A percentile compares a stretch with the other conserved stretches of the same genome.
Conservation (phyloP, 305 asterid genomes). For the Fraxinus nigra region DNA sequence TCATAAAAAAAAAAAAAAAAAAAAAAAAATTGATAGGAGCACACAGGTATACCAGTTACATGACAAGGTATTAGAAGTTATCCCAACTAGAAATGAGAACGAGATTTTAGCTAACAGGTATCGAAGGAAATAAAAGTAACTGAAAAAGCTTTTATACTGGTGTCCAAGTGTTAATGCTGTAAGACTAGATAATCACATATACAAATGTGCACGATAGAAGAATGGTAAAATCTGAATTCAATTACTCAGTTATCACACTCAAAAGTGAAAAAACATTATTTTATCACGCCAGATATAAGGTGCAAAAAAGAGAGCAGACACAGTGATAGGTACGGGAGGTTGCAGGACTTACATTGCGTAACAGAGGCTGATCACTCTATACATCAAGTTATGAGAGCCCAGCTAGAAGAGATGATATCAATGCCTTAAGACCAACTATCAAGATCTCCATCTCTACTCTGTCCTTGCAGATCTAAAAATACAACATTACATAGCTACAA, state of each 20-base stretch:
- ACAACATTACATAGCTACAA: conserved; percentile 11
- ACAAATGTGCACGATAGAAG: neutral
- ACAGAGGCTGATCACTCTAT: conserved; percentile 73
- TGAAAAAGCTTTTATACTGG: neutral
- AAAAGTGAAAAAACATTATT: neutral
- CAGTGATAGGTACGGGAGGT: neutral
- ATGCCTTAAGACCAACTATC: conserved; percentile 79
- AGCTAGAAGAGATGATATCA: conserved; percentile 76
- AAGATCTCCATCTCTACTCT: conserved; percentile 92
- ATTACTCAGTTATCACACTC: neutral
- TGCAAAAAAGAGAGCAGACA: neutral
- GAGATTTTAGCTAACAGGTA: neutral
- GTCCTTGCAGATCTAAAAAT: conserved; percentile 78
- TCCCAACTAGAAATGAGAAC: neutral
- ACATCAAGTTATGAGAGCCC: conserved; percentile 96
- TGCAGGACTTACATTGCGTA: conserved; percentile 56
- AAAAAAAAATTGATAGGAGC: neutral
- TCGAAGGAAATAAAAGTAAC: neutral
- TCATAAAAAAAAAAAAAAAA: neutral
- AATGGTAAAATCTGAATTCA: neutral
- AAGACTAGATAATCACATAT: neutral
- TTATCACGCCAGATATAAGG: neutral
- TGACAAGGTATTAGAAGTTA: neutral
- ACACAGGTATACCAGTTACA: neutral
- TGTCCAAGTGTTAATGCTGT: neutral